Evolutionary conservation across 164 flowering plant species (phyloP).

Genomic region (Macadamia tetraphylla): DNA sequence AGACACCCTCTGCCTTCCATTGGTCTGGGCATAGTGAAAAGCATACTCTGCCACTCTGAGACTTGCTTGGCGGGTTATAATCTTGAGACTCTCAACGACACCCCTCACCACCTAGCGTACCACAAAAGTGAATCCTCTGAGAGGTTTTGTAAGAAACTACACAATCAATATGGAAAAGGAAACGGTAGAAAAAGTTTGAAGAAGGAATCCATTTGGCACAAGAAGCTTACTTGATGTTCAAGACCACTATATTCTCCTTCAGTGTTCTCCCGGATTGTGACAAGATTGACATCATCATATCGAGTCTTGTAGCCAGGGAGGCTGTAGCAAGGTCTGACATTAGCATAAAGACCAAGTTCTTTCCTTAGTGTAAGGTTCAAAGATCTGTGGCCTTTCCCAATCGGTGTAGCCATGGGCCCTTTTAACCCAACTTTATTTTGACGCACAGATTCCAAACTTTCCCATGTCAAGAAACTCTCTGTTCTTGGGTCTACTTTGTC

Average conservation of each 20-base stretch:
- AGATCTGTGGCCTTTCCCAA: conserved; percentile 95
- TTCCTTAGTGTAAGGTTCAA: conserved; percentile 89
- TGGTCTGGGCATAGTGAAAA: conserved; percentile 83
- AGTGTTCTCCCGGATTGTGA: conserved; percentile 94
- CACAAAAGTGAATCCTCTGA: conserved; percentile 3
- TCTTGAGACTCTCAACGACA: conserved; percentile 96
- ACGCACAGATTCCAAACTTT: conserved; percentile 87
- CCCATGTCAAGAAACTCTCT: conserved; percentile 94
- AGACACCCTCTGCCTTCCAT: conserved; percentile 84
- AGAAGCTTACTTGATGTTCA: conserved; percentile 79
- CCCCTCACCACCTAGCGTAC: conserved; percentile 86
- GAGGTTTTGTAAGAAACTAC: not conserved
- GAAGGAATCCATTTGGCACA: not conserved
- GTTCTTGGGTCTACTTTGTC: conserved; percentile 79
- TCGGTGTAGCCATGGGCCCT: conserved; percentile 98
- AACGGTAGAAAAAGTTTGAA: not conserved
- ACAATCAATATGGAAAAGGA: not conserved
- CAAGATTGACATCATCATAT: conserved; percentile 85
- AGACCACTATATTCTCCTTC: conserved; percentile 99
- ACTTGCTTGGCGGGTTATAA: conserved; percentile 95
- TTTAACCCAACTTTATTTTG: conserved; percentile 76
- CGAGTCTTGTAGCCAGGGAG: conserved; percentile 91
- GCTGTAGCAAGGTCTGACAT: conserved; percentile 92
- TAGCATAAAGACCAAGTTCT: conserved; percentile 92
- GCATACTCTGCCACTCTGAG: conserved; percentile 97